Evolutionary conservation across 2,329 filamentous ascomycete species (phyloP), one percentile per base, ranked within the genome.

Genomic region (Stemphylium lycopersici): DNA sequence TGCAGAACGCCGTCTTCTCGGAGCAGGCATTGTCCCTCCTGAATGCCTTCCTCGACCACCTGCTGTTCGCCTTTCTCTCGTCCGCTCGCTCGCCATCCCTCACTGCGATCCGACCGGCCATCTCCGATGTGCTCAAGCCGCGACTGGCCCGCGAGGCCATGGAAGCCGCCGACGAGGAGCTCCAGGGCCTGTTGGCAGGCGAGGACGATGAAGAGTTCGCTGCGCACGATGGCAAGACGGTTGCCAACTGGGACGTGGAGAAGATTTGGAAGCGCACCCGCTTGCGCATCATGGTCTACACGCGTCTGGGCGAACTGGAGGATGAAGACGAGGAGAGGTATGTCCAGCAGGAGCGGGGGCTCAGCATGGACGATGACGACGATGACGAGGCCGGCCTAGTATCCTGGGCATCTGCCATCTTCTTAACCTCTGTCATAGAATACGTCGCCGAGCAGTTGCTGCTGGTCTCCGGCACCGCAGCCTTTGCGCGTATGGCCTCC

Each of bases 231-330:
- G 67, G 37, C 20, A 67, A 70, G 34, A 59, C 61, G 7, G 61
- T 78, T 10, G 81, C 81, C 2, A 86, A 89, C 63, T 98, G 93
- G 86, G 92, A 98, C 72, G 79, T 96, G n/a, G 90, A 97, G 71
- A 82, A 93, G 51, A 88, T 93, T 15, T 99, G 95, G 93, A 97
- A 96, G 79, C 85, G 95, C 63, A 95, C 93, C 0, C 87, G 95
- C 49, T 79, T 99, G 67, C 87, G 95, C 56, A 96, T 95, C 74
- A 99, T 99, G 95, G 93, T 99, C 18, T 98, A 98, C 74, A 98
- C 93, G 7, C 93, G 95, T 7, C 81, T 99, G 6, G 95, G 95
- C 39, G 93, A 99, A 70, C 87, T 99, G 83, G 96, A 99, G 75
- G 95, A 99, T 77, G 93, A 98, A 63, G 95, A 99, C 62, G 95